Base-by-base conservation (phyloP, 257 asterid genomes). In the Dorcoceras hygrometricum region DNA sequence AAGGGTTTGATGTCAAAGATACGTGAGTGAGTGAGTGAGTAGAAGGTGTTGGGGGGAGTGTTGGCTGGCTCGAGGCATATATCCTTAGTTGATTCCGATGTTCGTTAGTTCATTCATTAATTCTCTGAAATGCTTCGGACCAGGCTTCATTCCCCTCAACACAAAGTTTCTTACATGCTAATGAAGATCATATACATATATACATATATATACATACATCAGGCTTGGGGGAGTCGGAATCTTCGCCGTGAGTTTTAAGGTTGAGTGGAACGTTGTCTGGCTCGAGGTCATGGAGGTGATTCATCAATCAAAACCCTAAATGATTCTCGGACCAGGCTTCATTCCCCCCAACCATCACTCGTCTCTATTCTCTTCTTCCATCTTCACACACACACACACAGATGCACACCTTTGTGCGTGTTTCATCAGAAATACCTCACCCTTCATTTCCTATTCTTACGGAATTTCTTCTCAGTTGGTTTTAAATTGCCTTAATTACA, bases 141-240 rank as follows among this genome's bases (percentile, higher is more conserved):
- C 95, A 87, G 95, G 95, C 91, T 84, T 83, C 95, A 87, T 87
- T 87, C 91, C 91, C 85, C 87, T 79, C 95, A 84, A 85, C 67
- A 66, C 67, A 48, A 22, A 11, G 20, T 29, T 19, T 69, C 10
- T 57, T 10, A n/a, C n/a, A n/a, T n/a, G n/a, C n/a, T n/a, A n/a
- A n/a, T n/a, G n/a, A n/a, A n/a, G n/a, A n/a, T n/a, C n/a, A n/a
- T n/a, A n/a, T 6, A 3, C 2, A 27, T 27, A 23, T 7, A 24
- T 48, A 27, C 28, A 59, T 25, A 7, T 3, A 1, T 0, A 5
- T 2, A 2, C 6, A 29, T 3, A 2, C 7, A 29, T 3, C 1
- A 29, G 34, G 14, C 6, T 39, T 10, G n/a, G 12, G 16, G 16
- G 51, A 14, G 6, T 18, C 22, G 18, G 54, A n/a, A n/a, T n/a